phyloP scores from a whole-genome alignment of 2,329 filamentous ascomycete genomes.

The Chrysoporthe deuterocubensis region DNA sequence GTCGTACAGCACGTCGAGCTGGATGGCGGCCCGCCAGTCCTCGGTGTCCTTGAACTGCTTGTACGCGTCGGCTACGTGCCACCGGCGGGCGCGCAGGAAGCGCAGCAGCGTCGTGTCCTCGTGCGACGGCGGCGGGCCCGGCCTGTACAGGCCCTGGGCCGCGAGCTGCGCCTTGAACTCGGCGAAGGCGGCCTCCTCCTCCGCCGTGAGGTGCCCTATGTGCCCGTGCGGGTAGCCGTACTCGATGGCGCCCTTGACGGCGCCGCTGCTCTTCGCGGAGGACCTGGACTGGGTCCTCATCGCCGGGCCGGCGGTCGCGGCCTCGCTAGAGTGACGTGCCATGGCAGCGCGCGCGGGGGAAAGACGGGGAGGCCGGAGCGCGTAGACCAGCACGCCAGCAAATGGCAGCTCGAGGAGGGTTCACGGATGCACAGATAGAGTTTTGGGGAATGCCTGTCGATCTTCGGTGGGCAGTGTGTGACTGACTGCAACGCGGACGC shows the following conservation, averaged over 20 bases:
- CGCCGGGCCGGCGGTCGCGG: conserved; percentile 17
- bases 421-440: not conserved
- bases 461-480: too few species aligned
- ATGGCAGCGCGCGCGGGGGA: not conserved
- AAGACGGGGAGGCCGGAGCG: not conserved
- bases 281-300: conserved; percentile 21
- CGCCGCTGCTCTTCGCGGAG: conserved; percentile 16
- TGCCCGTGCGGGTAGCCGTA: conserved; percentile 75
- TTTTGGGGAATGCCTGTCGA: not conserved
- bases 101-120: conserved; percentile 79
- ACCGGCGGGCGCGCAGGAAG: conserved; percentile 83
- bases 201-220: conserved; percentile 72
- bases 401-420: not conserved
- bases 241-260: conserved; percentile 35
- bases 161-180: conserved; percentile 73
- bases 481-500: not conserved
- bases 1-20: conserved; percentile 78
- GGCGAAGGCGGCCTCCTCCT: conserved; percentile 68
- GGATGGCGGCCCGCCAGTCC: conserved; percentile 80
- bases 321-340: conserved; percentile 14
- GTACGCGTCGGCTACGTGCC: conserved; percentile 76
- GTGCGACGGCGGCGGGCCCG: conserved; percentile 63
- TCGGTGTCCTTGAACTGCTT: conserved; percentile 87
- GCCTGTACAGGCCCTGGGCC: conserved; percentile 67
- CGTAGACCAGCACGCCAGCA: not conserved